Base-by-base conservation (phyloP, 257 asterid species). In the Scutellaria minor region DNA sequence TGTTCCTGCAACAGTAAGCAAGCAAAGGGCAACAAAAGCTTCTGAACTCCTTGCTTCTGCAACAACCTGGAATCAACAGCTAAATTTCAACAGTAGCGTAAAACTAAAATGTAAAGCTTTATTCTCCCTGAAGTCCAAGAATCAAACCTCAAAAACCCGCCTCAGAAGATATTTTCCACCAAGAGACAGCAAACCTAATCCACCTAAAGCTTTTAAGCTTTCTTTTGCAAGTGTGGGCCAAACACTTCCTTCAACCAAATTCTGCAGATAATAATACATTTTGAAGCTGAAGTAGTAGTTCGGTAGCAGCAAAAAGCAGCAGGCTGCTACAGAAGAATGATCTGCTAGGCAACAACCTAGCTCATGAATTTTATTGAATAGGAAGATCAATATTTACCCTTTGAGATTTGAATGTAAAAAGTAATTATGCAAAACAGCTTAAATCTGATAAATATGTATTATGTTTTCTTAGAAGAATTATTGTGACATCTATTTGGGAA, bases 21-120 rank as follows among this genome's bases (percentile, higher is more conserved):
- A 88, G 87, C 99, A 95, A 55, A 95, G 93, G 65, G 98, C 99
- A 67, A 95, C 97, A 83, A 95, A 95, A 64, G 99, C 99, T 81
- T 95, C 99, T 45, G 98, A 83, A 76, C 99, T 95, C 83, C 98
- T 88, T 41, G 99, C 78, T 64, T 95, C 99, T 72, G 99, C 99
- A 81, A 95, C 93, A 71, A 95, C 92, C 99, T 95, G 86, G 74
- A 66, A 78, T 62, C 76, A 59, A 78, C 40, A 71, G 71, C 82
- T 77, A 78, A 56, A 51, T 72, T 64, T 79, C 65, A 66, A 65
- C 61, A 15, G 56, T 40, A 45, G 50, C 15, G 66, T 27, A 76
- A 60, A 48, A 47, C 11, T 14, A 57, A 27, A 15, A 71, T 8
- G 39, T 10, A 51, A 45, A 80, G 54, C 44, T 73, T 40, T 59